Evolutionary conservation across 768 basidiomycete species (phyloP), one percentile per base, ranked within the genome.

Genomic region (Trametopsis cervina): DNA sequence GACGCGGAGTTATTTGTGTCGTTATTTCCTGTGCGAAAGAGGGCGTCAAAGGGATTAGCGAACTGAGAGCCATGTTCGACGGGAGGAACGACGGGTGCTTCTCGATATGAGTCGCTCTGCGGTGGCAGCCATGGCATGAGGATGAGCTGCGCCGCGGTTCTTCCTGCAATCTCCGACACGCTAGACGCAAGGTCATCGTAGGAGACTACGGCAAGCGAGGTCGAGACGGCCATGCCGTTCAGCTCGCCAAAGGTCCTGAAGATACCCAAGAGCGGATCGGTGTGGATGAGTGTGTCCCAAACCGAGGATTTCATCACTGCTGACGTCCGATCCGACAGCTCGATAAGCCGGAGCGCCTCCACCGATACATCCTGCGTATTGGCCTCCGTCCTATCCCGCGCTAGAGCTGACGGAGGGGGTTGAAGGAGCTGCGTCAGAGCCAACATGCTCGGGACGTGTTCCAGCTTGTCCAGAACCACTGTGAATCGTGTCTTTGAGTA

Each of bases 371-470:
- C 56, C 9, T 33, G 29, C 5, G 60, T 57, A 15, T 48, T 29
- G 21, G 44, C 27, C 29, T 40, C 41, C 21, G 42, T 15, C 40
- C 23, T 21, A 13, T 29, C 47, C 38, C 40, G 24, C 20, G 44
- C 37, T n/a, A 22, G 40, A 15, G 39, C 25, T 4, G 48, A 37
- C 5, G 61, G 56, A 0, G 66, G 61, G 1, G 72, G 65, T 21
- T 83, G 82, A 36, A 97, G 70, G 47, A 97, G 79, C 59, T 94
- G 87, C 0, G 88, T 80, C 46, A 99, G 69, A 0, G 89, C 79
- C 91, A 99, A 94, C 66, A 90, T 82, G 7, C 86, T 79, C 0
- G 93, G 85, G 0, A 98, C 63, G 61, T 93, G 89, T 57, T 96
- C 95, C 41, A 94, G 69, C 61, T 83, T 89, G 63, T 95, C 92